Base-by-base conservation (phyloP, 345 rosid species). In the Carallia brachiata region DNA sequence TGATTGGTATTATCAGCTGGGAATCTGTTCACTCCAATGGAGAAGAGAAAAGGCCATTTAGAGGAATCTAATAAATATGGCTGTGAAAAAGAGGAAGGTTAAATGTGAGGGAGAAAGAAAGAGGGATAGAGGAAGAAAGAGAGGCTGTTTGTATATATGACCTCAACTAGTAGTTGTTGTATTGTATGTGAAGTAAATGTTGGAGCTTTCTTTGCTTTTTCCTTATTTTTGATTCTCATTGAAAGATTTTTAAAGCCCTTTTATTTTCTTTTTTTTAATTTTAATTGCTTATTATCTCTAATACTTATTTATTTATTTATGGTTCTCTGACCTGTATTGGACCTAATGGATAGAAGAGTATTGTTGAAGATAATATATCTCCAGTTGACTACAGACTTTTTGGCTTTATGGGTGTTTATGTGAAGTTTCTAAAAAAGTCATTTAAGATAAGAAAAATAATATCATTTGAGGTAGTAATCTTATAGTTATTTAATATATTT, bases 1-100 rank as follows among this genome's bases (percentile, higher is more conserved):
- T 59, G 68, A 72, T 47, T 63, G 82, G 84, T 78, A 73, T 79
- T 71, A 75, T 68, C 27, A 84, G 80, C 81, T 81, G 80, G 73
- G 82, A 84, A 82, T 84, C 82, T 84, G 70, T 70, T 77, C 85
- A 82, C 84, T 83, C 84, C 80, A 86, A 85, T 74, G 79, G 78
- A 85, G 81, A 82, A 80, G 82, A 74, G 82, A 73, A 81, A 78
- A 73, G 73, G 63, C 39, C 78, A 82, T 75, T 69, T 61, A 71
- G 74, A 84, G 85, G 93, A 87, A 88, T 84, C 90, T 86, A 77
- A 84, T 79, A 80, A 91, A 89, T 44, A 44, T 87, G 90, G 86
- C 64, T 73, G 80, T 76, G 73, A 66, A 81, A 74, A 77, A 68
- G 63, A 66, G 65, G 83, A 67, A 77, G 75, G 77, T 70, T 83